Evolutionary conservation across 441 rosid species (phyloP), one percentile per base, ranked within the genome.

Genomic region (Macaranga tanarius): DNA sequence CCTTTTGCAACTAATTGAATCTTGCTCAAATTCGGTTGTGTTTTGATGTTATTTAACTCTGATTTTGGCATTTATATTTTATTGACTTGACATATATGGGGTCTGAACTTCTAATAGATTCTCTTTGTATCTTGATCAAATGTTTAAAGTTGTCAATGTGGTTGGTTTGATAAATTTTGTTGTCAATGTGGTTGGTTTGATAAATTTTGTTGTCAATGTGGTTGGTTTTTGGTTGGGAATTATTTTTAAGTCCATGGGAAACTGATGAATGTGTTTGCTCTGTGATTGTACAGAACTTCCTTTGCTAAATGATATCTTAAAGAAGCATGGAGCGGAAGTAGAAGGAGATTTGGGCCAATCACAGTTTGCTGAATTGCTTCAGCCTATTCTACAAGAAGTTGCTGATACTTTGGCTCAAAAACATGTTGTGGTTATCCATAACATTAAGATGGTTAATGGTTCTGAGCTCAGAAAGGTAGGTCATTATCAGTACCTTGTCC

Each of bases 341-440:
- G 82, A 86, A 56, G 91, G 78, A 76, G 89, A 88, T 62, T 73
- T 92, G 65, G 98, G 98, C 55, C 96, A 90, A 79, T 88, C 95
- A 70, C 98, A 92, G 77, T 92, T 92, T 77, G 96, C 98, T 1
- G 80, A 90, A 67, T 69, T 87, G 40, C 87, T 92, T 52, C 98
- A 89, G 80, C 85, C 85, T 44, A 79, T 92, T 76, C 78, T 92
- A 67, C 92, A 88, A 80, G 98, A 89, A 55, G 71, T 89, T 70
- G 85, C 92, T 19, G 88, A 90, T 74, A 80, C 79, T 55, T 88
- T 90, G 73, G 66, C 86, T 40, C 69, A 77, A 67, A 86, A 88
- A 62, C 86, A 81, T 52, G 72, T 91, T 23, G 79, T 80, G 22
- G 59, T 88, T 59, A 20, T 81, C 77, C 93, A 79, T 59, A 79